Percentiles rank a stretch among this genome's conserved stretches.
phyloP scores from a whole-genome alignment of 805 yeast species.

The Lipomyces oligophaga region DNA sequence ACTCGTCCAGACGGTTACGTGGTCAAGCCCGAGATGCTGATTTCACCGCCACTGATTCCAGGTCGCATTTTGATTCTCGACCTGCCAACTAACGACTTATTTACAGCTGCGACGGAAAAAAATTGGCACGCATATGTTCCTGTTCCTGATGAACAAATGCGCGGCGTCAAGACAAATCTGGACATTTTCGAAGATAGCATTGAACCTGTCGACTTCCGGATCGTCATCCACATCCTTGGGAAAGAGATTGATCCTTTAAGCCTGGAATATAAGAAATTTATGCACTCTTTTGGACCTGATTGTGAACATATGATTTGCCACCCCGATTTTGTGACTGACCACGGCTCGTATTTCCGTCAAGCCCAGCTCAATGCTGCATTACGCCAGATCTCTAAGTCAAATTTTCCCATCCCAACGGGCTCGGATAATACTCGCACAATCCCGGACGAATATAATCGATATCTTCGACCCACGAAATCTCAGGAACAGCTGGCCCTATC shows the following conservation, averaged over 20 bases:
- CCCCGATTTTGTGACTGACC: slow-evolving; percentile 56
- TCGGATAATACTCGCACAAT: too few species aligned
- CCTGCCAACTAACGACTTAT: slow-evolving; percentile 55
- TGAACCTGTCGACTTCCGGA: slow-evolving; percentile 32
- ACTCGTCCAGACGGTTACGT: slow-evolving; percentile 55
- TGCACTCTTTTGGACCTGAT: slow-evolving; percentile 45
- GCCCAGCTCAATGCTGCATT: slow-evolving; percentile 40
- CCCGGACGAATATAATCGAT: too few species aligned
- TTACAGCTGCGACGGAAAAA: slow-evolving; percentile 30
- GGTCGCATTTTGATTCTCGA: slow-evolving; percentile 66
- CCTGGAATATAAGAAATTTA: slow-evolving; percentile 46
- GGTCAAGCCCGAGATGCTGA: slow-evolving; percentile 65
- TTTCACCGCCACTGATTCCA: slow-evolving; percentile 57
- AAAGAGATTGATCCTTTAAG: slow-evolving; percentile 49
- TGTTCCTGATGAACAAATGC: slow-evolving; percentile 4
- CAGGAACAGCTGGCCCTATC: too few species aligned
- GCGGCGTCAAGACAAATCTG: background rate
- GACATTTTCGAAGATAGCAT: slow-evolving; percentile 17
- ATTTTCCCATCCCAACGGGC: too few species aligned
- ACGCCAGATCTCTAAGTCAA: too few species aligned
- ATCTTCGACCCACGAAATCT: too few species aligned
- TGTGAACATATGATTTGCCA: slow-evolving; percentile 72
- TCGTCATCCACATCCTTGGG: slow-evolving; percentile 77
- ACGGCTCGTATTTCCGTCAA: slow-evolving; percentile 54
- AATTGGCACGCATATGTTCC: slow-evolving; percentile 22